A percentile compares a stretch with the other conserved stretches of the same genome.
These are phyloP conservation scores for Leucosporidium creatinivorum DNA, from an alignment of 768 basidiomycete genomes.

Conservation along the genomic window DNA sequence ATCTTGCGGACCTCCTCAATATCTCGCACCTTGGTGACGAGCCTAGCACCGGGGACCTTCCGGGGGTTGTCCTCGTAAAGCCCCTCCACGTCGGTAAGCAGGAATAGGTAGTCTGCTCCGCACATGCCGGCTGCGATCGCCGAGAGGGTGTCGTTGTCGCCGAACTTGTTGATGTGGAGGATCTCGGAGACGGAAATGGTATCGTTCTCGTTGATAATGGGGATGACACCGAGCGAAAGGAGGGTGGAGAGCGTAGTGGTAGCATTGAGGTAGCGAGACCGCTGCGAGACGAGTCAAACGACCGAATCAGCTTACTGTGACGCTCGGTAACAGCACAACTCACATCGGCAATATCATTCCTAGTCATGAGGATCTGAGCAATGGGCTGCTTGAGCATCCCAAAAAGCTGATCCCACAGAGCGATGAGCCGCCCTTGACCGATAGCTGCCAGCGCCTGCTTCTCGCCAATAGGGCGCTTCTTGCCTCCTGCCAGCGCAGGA, in stretches of 20 bases:
- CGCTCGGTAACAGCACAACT: constrained; percentile 29
- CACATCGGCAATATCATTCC: constrained; percentile 96
- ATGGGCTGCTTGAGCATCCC: constrained; percentile 89
- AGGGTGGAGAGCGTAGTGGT: constrained; percentile 91
- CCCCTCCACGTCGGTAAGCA: constrained; percentile 93
- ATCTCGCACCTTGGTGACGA: constrained; percentile 74
- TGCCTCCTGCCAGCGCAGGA: constrained; percentile 28
- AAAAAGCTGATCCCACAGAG: constrained; percentile 94
- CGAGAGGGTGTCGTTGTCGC: constrained; percentile 96
- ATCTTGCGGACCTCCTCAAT: constrained; percentile 69
- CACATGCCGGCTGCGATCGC: constrained; percentile 97
- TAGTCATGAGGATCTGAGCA: constrained; percentile 85
- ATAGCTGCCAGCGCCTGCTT: constrained; percentile 95
- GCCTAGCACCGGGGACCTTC: constrained; percentile 46
- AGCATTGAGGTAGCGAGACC: constrained; percentile 91
- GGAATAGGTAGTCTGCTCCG: constrained; percentile 92
- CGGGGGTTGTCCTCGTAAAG: constrained; percentile 92
- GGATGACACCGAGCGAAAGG: constrained; percentile 85
- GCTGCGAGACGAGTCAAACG: constrained; percentile 46
- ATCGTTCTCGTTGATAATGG: constrained; percentile 98
- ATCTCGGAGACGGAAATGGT: constrained; percentile 99
- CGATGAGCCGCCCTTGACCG: constrained; percentile 91
- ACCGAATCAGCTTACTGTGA: neutral
- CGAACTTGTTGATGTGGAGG: constrained; percentile 61
- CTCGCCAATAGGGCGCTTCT: constrained; percentile 73